A percentile compares a stretch with the other conserved stretches of the same genome.
Evolutionary conservation across 306 rosid species (phyloP).

Genomic region (Fagus crenata): DNA sequence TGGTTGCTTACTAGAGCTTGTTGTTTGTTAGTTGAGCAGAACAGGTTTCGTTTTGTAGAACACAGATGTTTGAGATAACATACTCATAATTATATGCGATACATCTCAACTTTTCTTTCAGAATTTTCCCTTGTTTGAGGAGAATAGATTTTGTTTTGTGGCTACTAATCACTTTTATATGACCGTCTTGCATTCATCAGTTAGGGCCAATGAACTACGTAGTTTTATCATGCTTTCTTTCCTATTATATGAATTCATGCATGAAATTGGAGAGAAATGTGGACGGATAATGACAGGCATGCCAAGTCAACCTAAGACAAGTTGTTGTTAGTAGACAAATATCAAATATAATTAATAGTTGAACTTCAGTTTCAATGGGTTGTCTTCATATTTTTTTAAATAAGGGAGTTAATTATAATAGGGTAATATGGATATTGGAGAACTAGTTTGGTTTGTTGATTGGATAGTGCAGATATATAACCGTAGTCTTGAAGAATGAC

Average conservation of each 20-base stretch:
- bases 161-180: neutral
- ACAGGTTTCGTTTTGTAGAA: neutral
- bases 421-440: neutral
- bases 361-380: neutral
- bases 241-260: neutral
- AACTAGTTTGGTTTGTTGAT: neutral
- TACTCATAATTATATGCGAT: neutral
- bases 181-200: conserved; percentile 5
- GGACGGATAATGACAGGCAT: conserved; percentile 1
- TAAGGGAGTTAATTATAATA: neutral
- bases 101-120: neutral
- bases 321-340: neutral
- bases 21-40: neutral
- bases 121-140: conserved; percentile 3
- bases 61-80: neutral
- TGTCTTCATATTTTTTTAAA: neutral
- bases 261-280: conserved; percentile 6
- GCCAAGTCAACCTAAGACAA: neutral
- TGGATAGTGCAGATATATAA: neutral
- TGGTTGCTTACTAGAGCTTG: neutral
- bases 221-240: neutral
- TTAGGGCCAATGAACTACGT: neutral
- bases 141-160: neutral
- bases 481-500: too few species aligned
- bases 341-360: neutral